Evolutionary conservation across 1,284 basidiomycete genomes (phyloP).

Genomic region (Peniophora sp.): DNA sequence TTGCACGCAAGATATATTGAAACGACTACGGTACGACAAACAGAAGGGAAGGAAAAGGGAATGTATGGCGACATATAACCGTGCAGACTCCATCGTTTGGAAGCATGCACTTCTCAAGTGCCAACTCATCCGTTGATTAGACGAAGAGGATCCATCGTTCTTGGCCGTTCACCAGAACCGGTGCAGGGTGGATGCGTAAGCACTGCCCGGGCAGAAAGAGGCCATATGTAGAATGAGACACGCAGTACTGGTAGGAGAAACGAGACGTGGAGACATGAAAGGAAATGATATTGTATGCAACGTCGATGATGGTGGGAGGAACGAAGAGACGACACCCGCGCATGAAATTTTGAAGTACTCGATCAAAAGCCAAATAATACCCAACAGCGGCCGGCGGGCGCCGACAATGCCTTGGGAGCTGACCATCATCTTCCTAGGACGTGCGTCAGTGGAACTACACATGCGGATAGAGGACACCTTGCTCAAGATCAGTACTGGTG

Average conservation of each 20-base stretch:
- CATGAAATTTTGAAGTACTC: too few species aligned
- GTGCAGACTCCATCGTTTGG: constrained; percentile 15
- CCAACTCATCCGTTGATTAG: constrained; percentile 21
- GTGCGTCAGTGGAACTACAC: too few species aligned
- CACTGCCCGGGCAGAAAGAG: constrained; percentile 25
- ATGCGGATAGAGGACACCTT: too few species aligned
- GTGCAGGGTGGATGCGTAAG: constrained; percentile 22
- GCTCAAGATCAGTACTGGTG: too few species aligned
- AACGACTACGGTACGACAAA: too few species aligned
- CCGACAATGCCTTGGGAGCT: too few species aligned
- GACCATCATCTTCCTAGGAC: too few species aligned
- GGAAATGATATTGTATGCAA: neutral
- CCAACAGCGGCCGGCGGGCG: too few species aligned
- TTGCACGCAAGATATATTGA: too few species aligned
- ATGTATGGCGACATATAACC: constrained; percentile 7
- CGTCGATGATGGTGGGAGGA: neutral
- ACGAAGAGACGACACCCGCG: neutral
- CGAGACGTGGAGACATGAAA: too few species aligned
- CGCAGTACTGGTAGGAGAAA: neutral
- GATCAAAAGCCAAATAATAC: too few species aligned
- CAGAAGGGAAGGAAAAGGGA: neutral
- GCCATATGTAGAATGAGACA: constrained; percentile 9
- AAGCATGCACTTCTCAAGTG: constrained; percentile 17
- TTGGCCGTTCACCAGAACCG: constrained; percentile 26
- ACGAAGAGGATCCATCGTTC: constrained; percentile 14